A percentile compares a stretch with the other conserved stretches of the same genome.
Conservation (phyloP, 2,329 filamentous ascomycete species). For the Fusarium guadeloupense region DNA sequence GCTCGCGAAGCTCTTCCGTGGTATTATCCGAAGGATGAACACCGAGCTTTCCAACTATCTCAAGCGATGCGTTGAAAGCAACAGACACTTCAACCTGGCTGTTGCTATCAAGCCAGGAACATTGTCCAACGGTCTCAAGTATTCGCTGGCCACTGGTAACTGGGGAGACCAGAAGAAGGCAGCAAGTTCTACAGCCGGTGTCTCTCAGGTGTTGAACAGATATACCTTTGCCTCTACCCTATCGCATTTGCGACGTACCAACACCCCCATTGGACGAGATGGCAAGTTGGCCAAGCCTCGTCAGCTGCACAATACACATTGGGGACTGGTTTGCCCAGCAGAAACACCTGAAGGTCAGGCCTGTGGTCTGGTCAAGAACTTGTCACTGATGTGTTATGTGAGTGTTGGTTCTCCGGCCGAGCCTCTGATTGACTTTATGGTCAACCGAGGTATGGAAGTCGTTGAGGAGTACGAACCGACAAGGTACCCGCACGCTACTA, state of each 20-base stretch:
- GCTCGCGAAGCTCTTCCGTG: constrained; percentile 94
- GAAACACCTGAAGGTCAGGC: constrained; percentile 99
- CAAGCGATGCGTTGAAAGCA: constrained; percentile 89
- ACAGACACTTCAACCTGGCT: constrained; percentile 87
- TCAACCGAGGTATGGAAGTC: constrained; percentile 93
- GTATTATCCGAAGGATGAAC: constrained; percentile 89
- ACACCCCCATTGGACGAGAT: constrained; percentile 94
- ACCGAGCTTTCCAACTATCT: constrained; percentile 91
- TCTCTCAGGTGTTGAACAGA: constrained; percentile 96
- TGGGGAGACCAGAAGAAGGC: constrained; percentile 99
- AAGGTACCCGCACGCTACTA: constrained; percentile 89
- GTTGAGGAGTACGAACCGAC: constrained; percentile 93
- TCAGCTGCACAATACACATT: constrained; percentile 94
- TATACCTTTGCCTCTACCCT: constrained; percentile 97
- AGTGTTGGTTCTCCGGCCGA: constrained; percentile 93
- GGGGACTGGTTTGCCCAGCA: constrained; percentile 96
- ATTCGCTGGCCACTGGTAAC: constrained; percentile 96
- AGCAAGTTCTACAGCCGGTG: constrained; percentile 91
- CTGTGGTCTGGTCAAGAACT: constrained; percentile 96
- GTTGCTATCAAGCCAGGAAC: constrained; percentile 92
- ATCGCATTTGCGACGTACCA: constrained; percentile 95
- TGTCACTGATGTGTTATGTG: constrained; percentile 98
- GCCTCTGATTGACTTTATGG: constrained; percentile 87
- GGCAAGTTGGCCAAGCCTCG: constrained; percentile 98
- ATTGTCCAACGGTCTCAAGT: constrained; percentile 92